Percentiles rank a stretch among this genome's conserved stretches.
phyloP scores from a whole-genome alignment of 306 rosid species.

The Sicyos baderoa region DNA sequence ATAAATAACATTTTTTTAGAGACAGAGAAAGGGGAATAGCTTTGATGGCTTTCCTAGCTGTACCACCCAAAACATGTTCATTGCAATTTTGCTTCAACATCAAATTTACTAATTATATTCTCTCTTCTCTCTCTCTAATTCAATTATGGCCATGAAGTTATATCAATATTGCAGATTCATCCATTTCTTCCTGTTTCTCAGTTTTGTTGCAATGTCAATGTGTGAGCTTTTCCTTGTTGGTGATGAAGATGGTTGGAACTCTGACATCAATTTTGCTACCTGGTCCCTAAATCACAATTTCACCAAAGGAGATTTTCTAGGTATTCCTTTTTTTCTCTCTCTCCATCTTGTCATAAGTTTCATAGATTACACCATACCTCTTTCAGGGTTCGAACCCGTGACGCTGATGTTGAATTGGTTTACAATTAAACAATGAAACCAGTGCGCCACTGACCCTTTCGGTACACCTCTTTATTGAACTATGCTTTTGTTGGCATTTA shows the following conservation, averaged over 20 bases:
- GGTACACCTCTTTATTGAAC: too few species aligned
- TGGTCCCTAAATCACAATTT: constrained; percentile 29
- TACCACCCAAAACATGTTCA: constrained; percentile 11
- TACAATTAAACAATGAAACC: too few species aligned
- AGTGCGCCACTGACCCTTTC: too few species aligned
- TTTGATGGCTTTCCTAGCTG: constrained; percentile 4
- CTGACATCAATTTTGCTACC: constrained; percentile 19
- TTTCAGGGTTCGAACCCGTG: too few species aligned
- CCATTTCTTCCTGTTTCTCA: constrained; percentile 14
- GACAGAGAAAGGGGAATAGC: neutral
- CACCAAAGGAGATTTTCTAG: constrained; percentile 30
- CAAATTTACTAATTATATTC: neutral
- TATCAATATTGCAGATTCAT: constrained; percentile 10
- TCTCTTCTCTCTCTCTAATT: neutral
- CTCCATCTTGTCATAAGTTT: too few species aligned
- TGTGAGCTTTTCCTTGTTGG: constrained; percentile 28
- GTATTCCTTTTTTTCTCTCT: constrained; percentile 8
- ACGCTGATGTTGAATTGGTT: too few species aligned
- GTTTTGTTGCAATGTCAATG: neutral
- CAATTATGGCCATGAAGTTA: neutral
- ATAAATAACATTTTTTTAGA: neutral
- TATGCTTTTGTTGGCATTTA: too few species aligned
- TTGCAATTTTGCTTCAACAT: constrained; percentile 2
- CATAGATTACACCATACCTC: too few species aligned
- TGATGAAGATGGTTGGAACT: constrained; percentile 31